Evolutionary conservation across 2,329 filamentous ascomycete species (phyloP).

Genomic region (Passalora sequoiae): DNA sequence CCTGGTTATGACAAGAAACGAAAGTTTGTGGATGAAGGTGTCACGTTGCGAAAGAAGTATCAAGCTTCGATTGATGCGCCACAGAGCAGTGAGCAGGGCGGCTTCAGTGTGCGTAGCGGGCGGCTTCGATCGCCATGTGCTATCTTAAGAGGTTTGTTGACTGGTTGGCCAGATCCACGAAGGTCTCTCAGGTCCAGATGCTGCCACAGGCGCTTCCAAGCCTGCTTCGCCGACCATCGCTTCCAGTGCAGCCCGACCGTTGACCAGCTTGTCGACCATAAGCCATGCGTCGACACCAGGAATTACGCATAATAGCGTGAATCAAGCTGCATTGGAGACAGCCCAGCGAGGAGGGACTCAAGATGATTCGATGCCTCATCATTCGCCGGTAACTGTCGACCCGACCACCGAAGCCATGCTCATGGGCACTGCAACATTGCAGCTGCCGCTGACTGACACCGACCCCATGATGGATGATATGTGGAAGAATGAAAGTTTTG

Average conservation of each 20-base stretch:
- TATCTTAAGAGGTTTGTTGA: too few species aligned
- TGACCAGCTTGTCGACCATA: too few species aligned
- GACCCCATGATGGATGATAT: conserved; percentile 19
- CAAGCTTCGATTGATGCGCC: conserved; percentile 17
- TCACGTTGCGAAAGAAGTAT: conserved; percentile 31
- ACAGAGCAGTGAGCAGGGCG: conserved; percentile 11
- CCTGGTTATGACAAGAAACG: conserved; percentile 35
- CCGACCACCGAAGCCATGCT: conserved; percentile 15
- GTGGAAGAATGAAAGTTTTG: conserved; percentile 25
- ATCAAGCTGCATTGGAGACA: background rate
- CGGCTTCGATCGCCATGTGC: too few species aligned
- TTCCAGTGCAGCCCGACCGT: too few species aligned
- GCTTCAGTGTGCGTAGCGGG: conserved; percentile 1
- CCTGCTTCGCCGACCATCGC: background rate
- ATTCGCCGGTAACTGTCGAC: conserved; percentile 9
- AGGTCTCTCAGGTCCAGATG: background rate
- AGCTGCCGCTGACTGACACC: conserved; percentile 15
- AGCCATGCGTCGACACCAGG: too few species aligned
- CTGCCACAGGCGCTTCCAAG: background rate
- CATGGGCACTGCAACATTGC: conserved; percentile 12
- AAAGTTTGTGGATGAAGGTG: conserved; percentile 34
- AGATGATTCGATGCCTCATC: background rate
- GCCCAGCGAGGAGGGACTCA: background rate
- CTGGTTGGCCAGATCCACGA: too few species aligned
- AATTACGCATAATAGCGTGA: background rate